Percentiles rank a stretch among this genome's conserved stretches.
These are phyloP conservation scores for Fusarium transvaalense DNA, from an alignment of 2,329 filamentous ascomycete species.

Conservation along the genomic window DNA sequence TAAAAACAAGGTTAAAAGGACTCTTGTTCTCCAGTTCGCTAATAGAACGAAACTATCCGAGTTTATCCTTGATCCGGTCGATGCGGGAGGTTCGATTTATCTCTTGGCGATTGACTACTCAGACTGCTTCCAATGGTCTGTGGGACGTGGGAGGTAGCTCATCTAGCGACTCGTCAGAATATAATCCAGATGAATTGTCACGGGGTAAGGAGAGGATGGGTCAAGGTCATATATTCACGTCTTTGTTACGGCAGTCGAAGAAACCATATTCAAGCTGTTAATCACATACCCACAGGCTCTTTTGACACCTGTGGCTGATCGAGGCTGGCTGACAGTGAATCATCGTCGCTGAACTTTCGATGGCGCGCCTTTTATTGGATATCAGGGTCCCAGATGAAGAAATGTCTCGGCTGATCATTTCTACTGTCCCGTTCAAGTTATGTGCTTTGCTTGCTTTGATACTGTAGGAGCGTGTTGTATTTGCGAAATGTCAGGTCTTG, in stretches of 20 bases:
- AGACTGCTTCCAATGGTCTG: neutral
- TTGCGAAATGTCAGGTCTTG: neutral
- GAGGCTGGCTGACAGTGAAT: slow-evolving; percentile 34
- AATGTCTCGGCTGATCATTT: slow-evolving; percentile 17
- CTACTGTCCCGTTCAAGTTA: neutral
- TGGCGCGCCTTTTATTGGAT: slow-evolving; percentile 14
- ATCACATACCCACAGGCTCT: neutral
- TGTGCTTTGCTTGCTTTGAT: neutral
- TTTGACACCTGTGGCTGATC: slow-evolving; percentile 24
- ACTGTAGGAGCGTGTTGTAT: neutral
- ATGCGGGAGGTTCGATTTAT: neutral
- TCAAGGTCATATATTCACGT: slow-evolving; percentile 3
- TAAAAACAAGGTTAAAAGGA: slow-evolving; percentile 41
- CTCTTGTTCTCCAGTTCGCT: slow-evolving; percentile 2
- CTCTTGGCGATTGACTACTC: neutral
- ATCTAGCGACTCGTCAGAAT: slow-evolving; percentile 6
- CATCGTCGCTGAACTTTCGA: neutral
- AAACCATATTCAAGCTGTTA: neutral
- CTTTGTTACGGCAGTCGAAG: neutral
- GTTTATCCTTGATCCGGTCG: neutral
- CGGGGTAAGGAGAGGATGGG: neutral
- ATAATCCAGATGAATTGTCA: slow-evolving; percentile 1
- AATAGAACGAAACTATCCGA: neutral
- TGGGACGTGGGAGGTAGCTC: no score
- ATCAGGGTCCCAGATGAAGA: neutral